These are phyloP conservation scores for Plasmodium gonderi DNA, from an alignment of 169 alveolate genomes.

Conservation along the genomic window DNA sequence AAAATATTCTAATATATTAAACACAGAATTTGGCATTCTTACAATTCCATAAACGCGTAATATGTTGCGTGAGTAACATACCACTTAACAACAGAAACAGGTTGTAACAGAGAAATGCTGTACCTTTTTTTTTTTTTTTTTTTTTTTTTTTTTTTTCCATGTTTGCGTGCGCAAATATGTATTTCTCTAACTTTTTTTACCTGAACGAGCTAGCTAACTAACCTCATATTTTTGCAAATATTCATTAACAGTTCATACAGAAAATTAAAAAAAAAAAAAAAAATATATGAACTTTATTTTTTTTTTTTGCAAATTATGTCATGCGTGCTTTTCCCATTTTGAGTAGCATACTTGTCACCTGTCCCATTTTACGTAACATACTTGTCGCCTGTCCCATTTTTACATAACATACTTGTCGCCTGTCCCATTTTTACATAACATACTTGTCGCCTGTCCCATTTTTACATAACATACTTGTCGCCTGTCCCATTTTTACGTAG, in stretches of 20 bases:
- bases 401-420: background rate
- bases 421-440: background rate
- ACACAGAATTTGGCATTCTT: no score
- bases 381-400: background rate
- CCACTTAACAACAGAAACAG: background rate
- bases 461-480: no score
- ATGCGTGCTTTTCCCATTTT: background rate
- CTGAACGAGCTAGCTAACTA: conserved; percentile 9
- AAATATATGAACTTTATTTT: background rate
- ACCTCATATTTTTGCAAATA: background rate
- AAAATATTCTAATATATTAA: no score
- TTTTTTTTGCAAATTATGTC: background rate
- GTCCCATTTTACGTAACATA: background rate
- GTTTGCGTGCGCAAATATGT: background rate
- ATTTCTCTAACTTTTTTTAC: background rate
- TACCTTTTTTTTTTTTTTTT: background rate
- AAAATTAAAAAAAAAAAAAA: conserved; percentile 1
- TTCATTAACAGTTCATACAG: conserved; percentile 31
- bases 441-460: no score
- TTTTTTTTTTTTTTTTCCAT: background rate
- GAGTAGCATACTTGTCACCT: background rate
- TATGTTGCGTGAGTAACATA: background rate
- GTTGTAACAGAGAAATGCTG: background rate
- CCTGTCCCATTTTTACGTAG: background rate
- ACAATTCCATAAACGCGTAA: background rate